Base-by-base conservation (phyloP, 2,329 filamentous ascomycete genomes). In the Lasiodiplodia theobromae region DNA sequence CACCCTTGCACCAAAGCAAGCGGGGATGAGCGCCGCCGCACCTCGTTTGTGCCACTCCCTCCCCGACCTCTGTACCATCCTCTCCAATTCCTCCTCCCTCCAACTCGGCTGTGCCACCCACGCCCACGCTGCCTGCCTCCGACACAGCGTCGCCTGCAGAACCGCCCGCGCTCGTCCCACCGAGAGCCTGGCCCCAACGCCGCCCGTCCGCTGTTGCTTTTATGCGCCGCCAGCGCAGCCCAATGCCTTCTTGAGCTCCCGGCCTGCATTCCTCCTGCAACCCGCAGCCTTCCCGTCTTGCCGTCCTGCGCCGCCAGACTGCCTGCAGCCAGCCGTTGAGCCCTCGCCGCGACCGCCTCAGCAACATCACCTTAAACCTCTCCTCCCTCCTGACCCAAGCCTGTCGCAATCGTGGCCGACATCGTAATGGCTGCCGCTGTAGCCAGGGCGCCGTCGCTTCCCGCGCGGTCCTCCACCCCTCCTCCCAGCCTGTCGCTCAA, bases 401-500 rank as follows among this genome's bases (percentile, higher is more conserved):
- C 25, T 37, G 28, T 18, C 12, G 6, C 49, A 5, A n/a, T 4
- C 40, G 40, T 23, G 44, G n/a, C 60, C 60, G 23, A 23, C 8
- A 25, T 40, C n/a, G 47, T 57, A 62, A 84, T 83, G 82, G 81
- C 82, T 69, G 78, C 82, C 69, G 75, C 80, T 63, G 78, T 82
- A 66, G 80, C 80, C 58, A 75, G 80, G 70, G 76, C 77, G 23
- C 77, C 77, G 65, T 72, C 77, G 57, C 75, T 81, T 70, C 75
- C 75, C 38, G 71, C 71, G 53, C 76, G 79, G 49, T 78, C 79
- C 37, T 75, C 81, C 23, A 82, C 81, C 38, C 80, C 87, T 54
- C 85, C 86, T 44, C 81, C 87, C 40, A 82, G 86, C 40, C 80
- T 90, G 69, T 86, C 83, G 49, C 82, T 91, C 71, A 89, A 89